Percentiles rank a stretch among this genome's conserved stretches.
Conservation (phyloP, 176 grass and related monocot genomes). For the Aegilops tauschii region DNA sequence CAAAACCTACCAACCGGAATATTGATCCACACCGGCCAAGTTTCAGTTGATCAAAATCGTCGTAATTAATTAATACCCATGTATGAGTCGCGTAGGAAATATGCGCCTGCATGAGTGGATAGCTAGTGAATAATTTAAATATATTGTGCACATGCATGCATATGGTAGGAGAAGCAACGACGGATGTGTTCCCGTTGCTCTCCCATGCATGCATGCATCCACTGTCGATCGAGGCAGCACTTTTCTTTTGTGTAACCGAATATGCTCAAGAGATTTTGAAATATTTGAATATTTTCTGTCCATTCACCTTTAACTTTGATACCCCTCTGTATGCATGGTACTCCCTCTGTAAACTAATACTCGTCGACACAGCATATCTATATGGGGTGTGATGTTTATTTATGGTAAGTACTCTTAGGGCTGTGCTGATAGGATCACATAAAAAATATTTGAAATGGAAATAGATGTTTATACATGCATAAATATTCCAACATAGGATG, state of each 20-base stretch:
- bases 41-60: not conserved
- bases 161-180: not conserved
- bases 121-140: not conserved
- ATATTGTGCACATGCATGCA: not conserved
- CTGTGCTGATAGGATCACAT: too few species aligned
- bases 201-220: not conserved
- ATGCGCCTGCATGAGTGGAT: not conserved
- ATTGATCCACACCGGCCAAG: not conserved
- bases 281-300: not conserved
- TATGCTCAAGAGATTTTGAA: not conserved
- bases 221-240: not conserved
- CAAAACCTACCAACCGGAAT: not conserved
- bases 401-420: too few species aligned
- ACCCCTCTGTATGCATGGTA: too few species aligned
- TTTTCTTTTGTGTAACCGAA: not conserved
- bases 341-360: too few species aligned
- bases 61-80: not conserved
- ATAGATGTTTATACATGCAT: too few species aligned
- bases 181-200: not conserved
- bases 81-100: not conserved
- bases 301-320: not conserved
- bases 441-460: too few species aligned
- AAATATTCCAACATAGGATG: too few species aligned
- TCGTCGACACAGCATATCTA: too few species aligned
- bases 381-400: too few species aligned